Base-by-base conservation (phyloP, 2,329 filamentous ascomycete species). In the Berkeleyomyces basicola region DNA sequence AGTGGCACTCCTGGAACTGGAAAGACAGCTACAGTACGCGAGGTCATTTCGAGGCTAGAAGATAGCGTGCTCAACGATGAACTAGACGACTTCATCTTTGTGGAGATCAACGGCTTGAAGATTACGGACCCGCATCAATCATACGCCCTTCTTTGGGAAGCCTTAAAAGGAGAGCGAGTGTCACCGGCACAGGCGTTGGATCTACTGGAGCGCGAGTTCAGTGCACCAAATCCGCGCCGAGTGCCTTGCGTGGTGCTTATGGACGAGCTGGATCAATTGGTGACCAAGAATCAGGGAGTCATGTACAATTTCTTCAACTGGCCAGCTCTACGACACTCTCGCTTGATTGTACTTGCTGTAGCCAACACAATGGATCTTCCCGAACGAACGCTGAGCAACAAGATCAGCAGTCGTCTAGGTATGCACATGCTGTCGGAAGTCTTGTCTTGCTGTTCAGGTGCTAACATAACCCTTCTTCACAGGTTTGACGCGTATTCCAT, bases 281-380 rank as follows among this genome's bases (percentile, higher is more conserved):
- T 99, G 4, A 99, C 93, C 10, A 93, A 92, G 70, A 97, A 96
- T 70, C 95, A 99, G 72, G 92, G 89, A n/a, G 93, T 99, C 74
- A 99, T 99, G 93, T 99, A 99, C 76, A 99, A 99, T 73, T 99
- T 99, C 74, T 99, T 99, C 81, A 99, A 99, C 71, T 99, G 93
- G 93, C 93, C 93, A 3, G 88, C 89, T 9, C 78, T 97, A 61
- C 83, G 88, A 59, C 91, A 99, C 73, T 96, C 90, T 61, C 84
- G 91, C 58, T 79, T 99, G 53, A 96, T 99, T 72, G 95, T 99
- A 5, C 82, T 99, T 5, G 95, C 95, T 9, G 93, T 99, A 16
- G 95, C 93, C 61, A 99, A 99, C 73, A 99, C 93, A 33, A 99
- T 99, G 93, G 93, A 99, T 74, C 76, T 99, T 64, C 93, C 93